Conservation (phyloP, 2,329 filamentous ascomycete species). For the Sporothrix euskadiensis region DNA sequence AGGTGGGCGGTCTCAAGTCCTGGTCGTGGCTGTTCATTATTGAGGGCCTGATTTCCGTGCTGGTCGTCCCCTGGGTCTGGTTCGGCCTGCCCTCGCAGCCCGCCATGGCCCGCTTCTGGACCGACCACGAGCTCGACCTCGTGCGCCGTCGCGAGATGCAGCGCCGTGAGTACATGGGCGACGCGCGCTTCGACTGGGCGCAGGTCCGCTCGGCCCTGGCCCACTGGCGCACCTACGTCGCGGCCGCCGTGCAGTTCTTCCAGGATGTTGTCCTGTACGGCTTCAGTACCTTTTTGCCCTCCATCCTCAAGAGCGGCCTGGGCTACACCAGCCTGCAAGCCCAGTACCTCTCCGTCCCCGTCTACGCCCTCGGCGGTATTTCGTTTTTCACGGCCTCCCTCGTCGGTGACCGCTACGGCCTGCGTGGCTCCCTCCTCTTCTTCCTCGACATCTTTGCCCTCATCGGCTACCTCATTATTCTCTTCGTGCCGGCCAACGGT, state of each 20-base stretch:
- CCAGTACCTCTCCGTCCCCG: slow-evolving; percentile 68
- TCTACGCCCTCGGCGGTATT: slow-evolving; percentile 64
- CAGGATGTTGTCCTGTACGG: slow-evolving; percentile 40
- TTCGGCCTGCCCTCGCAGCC: slow-evolving; percentile 60
- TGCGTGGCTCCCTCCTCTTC: slow-evolving; percentile 49
- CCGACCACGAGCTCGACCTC: not conserved
- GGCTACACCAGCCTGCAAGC: slow-evolving; percentile 57
- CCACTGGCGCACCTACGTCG: slow-evolving; percentile 42
- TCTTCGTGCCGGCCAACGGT: not conserved
- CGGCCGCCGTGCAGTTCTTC: slow-evolving; percentile 55
- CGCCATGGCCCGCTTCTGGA: not conserved
- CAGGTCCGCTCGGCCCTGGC: not conserved
- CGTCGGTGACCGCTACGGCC: slow-evolving; percentile 58
- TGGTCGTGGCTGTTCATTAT: slow-evolving; percentile 30
- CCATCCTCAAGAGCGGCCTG: slow-evolving; percentile 62
- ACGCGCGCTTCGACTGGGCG: slow-evolving; percentile 26
- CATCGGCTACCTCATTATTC: slow-evolving; percentile 56
- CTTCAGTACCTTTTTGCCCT: slow-evolving; percentile 67
- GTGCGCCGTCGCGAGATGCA: not conserved
- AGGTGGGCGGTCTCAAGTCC: slow-evolving; percentile 31
- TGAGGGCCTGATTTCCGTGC: slow-evolving; percentile 27
- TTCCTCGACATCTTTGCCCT: slow-evolving; percentile 52
- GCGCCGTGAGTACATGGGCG: not conserved
- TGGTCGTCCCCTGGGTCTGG: slow-evolving; percentile 35
- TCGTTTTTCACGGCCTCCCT: slow-evolving; percentile 60